Percentiles rank a stretch among this genome's conserved stretches.
phyloP scores from a whole-genome alignment of 78 protist genomes.

The Bodo saltans region DNA sequence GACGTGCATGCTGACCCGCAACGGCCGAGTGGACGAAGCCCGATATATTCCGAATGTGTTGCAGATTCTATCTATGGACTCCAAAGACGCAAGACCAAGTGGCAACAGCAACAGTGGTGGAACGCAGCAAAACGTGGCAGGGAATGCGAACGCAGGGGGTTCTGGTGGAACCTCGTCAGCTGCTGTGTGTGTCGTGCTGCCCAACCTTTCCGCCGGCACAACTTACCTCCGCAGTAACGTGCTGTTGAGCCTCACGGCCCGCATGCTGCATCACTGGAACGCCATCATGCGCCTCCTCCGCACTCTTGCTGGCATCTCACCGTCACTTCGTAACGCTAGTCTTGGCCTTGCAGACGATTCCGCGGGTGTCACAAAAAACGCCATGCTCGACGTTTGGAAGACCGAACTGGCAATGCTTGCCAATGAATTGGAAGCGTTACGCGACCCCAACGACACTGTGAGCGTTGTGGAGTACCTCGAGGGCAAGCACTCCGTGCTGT shows the following conservation, averaged over 20 bases:
- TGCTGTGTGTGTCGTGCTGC: no score
- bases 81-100: no score
- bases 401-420: no score
- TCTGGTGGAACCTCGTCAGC: no score
- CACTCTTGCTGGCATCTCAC: background rate
- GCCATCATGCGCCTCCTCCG: background rate
- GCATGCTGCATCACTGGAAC: background rate
- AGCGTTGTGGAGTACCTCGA: background rate
- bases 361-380: no score
- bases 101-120: no score
- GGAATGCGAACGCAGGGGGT: no score
- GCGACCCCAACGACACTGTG: background rate
- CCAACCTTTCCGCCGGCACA: no score
- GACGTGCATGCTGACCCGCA: background rate
- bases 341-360: background rate
- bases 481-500: background rate
- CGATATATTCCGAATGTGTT: conserved; percentile 1
- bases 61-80: background rate
- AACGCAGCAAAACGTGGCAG: no score
- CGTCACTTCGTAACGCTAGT: background rate
- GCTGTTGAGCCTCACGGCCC: no score
- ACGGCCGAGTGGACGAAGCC: conserved; percentile 20
- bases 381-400: background rate
- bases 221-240: no score
- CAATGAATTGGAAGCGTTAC: background rate